Percentiles rank a stretch among this genome's conserved stretches.
Conservation (phyloP, 306 rosid species). For the Acacia crassicarpa region DNA sequence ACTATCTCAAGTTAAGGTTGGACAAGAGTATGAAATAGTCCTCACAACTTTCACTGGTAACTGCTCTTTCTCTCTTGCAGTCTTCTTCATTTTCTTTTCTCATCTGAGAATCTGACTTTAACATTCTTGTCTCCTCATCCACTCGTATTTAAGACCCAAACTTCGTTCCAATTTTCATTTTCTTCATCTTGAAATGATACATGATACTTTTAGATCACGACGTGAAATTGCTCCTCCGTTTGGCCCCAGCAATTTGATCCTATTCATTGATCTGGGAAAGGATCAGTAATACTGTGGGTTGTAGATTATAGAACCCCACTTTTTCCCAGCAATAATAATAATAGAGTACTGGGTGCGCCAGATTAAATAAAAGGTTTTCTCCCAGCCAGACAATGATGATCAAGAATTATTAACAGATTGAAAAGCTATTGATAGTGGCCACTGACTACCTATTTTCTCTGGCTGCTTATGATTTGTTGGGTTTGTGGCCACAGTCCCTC, state of each 20-base stretch:
- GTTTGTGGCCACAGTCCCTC: conserved; percentile 25
- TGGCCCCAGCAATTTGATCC: not conserved
- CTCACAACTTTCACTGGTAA: conserved; percentile 94
- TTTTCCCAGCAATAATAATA: not conserved
- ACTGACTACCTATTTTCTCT: not conserved
- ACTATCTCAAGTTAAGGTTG: conserved; percentile 65
- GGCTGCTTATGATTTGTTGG: not conserved
- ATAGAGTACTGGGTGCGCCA: not conserved
- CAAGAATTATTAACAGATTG: not conserved
- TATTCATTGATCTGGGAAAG: not conserved
- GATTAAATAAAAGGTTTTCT: not conserved
- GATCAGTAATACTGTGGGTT: not conserved
- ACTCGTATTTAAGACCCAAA: not conserved
- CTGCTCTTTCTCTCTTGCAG: not conserved
- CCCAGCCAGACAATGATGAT: not conserved
- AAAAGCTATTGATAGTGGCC: conserved; percentile 13
- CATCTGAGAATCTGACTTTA: not conserved
- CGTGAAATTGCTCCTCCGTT: not conserved
- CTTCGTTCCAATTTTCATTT: not conserved
- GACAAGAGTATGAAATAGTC: conserved; percentile 83
- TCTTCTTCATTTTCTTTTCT: not conserved
- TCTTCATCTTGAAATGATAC: not conserved
- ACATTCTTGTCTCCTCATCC: not conserved
- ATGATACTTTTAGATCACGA: not conserved
- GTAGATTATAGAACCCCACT: not conserved